These are phyloP conservation scores for Podaxis carcinomalis DNA, from an alignment of 768 basidiomycete genomes.

Conservation along the genomic window DNA sequence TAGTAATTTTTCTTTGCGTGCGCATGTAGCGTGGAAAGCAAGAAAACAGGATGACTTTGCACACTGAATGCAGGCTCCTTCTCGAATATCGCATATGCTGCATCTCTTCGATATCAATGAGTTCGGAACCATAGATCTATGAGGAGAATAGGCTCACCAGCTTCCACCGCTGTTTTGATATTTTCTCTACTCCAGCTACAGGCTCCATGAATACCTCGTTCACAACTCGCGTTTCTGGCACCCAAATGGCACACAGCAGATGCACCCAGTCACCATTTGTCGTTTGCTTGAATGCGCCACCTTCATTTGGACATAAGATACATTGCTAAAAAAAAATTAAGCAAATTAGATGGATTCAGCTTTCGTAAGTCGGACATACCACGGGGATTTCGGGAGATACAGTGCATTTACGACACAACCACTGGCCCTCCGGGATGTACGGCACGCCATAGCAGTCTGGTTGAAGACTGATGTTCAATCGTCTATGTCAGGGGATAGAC, in stretches of 20 bases:
- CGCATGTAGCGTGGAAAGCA: constrained; percentile 95
- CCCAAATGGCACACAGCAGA: constrained; percentile 94
- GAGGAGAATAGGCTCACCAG: constrained; percentile 51
- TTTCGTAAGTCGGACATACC: constrained; percentile 43
- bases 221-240: constrained; percentile 88
- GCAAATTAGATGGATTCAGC: background rate
- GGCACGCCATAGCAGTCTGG: constrained; percentile 99
- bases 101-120: constrained; percentile 34
- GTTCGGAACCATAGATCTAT: background rate
- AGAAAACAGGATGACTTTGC: constrained; percentile 85
- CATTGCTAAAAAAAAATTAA: constrained; percentile 56
- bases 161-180: constrained; percentile 91
- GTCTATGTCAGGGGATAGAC: background rate
- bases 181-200: constrained; percentile 81
- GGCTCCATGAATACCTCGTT: constrained; percentile 99
- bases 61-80: constrained; percentile 95
- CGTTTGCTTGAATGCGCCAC: constrained; percentile 98
- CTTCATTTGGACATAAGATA: constrained; percentile 93
- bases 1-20: constrained; percentile 77
- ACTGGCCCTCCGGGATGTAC: constrained; percentile 99
- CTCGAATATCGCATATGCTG: constrained; percentile 38
- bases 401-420: constrained; percentile 98
- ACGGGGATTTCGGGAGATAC: constrained; percentile 97
- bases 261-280: constrained; percentile 92
- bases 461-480: background rate